These are phyloP conservation scores for Pichia insulana DNA, from an alignment of 805 yeast species.

Conservation along the genomic window DNA sequence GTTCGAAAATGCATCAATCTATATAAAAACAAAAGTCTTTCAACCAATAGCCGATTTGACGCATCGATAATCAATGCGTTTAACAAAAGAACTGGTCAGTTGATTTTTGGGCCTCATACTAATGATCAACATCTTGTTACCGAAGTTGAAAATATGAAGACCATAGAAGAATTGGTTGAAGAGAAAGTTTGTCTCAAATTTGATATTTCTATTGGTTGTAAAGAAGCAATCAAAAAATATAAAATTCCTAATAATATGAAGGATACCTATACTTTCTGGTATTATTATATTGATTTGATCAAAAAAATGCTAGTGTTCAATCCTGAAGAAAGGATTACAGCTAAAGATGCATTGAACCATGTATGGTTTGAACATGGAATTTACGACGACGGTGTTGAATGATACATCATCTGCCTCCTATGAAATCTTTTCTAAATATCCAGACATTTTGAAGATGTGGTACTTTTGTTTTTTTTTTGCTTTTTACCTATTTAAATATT, in stretches of 20 bases:
- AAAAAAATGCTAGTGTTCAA: constrained; percentile 41
- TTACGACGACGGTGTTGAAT: constrained; percentile 42
- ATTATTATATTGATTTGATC: constrained; percentile 51
- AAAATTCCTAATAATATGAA: constrained; percentile 34
- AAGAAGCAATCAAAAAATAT: constrained; percentile 20
- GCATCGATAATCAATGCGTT: constrained; percentile 24
- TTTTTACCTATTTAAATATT: neutral
- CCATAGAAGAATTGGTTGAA: constrained; percentile 23
- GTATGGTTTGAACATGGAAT: constrained; percentile 71
- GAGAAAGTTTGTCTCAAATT: constrained; percentile 24
- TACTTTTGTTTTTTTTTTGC: constrained; percentile 2
- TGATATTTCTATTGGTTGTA: constrained; percentile 16
- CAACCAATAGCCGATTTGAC: constrained; percentile 11
- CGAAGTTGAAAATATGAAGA: constrained; percentile 27
- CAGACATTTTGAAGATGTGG: no score
- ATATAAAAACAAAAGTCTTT: constrained; percentile 6
- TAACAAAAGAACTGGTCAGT: constrained; percentile 23
- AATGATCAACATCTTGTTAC: constrained; percentile 30
- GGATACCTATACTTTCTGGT: constrained; percentile 76
- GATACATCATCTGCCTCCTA: neutral
- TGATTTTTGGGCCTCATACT: constrained; percentile 29
- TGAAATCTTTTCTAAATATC: neutral
- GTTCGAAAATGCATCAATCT: constrained; percentile 27
- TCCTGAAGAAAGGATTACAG: constrained; percentile 42
- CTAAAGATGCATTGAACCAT: constrained; percentile 47